Conservation (phyloP, 257 asterid species). For the Craterostigma plantagineum region DNA sequence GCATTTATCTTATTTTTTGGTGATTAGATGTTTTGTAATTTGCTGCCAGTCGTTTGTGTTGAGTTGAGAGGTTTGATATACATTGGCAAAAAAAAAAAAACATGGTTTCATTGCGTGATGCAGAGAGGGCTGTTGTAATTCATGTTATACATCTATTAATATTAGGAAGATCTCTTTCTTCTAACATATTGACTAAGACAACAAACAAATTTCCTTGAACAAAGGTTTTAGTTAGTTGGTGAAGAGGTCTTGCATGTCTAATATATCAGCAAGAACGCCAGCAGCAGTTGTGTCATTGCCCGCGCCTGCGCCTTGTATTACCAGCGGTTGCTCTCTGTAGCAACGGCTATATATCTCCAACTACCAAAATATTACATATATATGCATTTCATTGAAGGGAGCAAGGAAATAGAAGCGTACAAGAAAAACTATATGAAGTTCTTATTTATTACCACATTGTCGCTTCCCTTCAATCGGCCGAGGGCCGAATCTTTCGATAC, state of each 20-base stretch:
- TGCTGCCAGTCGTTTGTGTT: too few relatives aligned
- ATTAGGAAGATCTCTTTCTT: too few relatives aligned
- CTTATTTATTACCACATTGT: conserved; percentile 50
- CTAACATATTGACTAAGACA: not conserved
- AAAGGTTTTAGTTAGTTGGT: conserved; percentile 7
- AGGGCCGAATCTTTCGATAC: conserved; percentile 70
- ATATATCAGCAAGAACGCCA: conserved; percentile 84
- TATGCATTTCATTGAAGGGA: not conserved
- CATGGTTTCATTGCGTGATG: too few relatives aligned
- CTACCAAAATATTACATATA: conserved; percentile 26
- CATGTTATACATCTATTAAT: too few relatives aligned
- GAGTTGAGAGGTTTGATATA: too few relatives aligned
- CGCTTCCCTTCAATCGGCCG: conserved; percentile 85
- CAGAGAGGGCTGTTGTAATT: too few relatives aligned
- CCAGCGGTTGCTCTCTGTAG: conserved; percentile 57
- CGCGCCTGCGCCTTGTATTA: conserved; percentile 90
- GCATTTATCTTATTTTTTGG: too few relatives aligned
- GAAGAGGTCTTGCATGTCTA: conserved; percentile 71
- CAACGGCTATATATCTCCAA: conserved; percentile 78
- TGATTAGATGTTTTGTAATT: too few relatives aligned
- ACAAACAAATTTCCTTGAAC: too few relatives aligned
- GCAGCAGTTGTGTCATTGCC: conserved; percentile 90
- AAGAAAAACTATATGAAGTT: not conserved
- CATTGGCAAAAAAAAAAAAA: too few relatives aligned
- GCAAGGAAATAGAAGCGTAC: too few relatives aligned